phyloP scores from a whole-genome alignment of 352 stramenopile genomes.

The Phytophthora agathidicida region DNA sequence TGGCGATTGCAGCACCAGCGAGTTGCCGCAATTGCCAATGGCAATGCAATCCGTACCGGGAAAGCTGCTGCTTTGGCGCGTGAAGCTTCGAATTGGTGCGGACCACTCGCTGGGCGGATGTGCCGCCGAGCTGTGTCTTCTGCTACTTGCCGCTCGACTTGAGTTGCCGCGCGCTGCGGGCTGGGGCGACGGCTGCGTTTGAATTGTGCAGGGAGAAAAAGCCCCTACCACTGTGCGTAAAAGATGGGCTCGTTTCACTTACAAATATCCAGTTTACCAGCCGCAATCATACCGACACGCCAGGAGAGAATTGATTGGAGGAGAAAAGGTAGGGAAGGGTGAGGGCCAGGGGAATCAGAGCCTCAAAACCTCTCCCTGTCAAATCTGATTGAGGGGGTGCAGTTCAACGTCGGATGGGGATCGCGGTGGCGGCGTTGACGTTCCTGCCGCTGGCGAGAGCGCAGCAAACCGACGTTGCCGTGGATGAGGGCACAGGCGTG shows the following conservation, averaged over 20 bases:
- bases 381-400: conserved; percentile 23
- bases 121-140: conserved; percentile 13
- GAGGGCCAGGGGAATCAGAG: conserved; percentile 46
- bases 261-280: neutral
- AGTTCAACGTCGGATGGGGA: conserved; percentile 26
- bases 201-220: conserved; percentile 34
- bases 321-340: conserved; percentile 60
- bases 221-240: conserved; percentile 8
- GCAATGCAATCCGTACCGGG: conserved; percentile 28
- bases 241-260: neutral
- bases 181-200: conserved; percentile 13
- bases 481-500: conserved; percentile 7
- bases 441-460: neutral
- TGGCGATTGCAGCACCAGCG: neutral
- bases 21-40: too few relatives aligned
- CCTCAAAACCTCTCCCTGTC: conserved; percentile 15
- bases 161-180: conserved; percentile 23
- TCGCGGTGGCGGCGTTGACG: neutral
- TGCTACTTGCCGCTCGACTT: conserved; percentile 32
- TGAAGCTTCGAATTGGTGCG: neutral
- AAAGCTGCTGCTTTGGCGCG: conserved; percentile 3
- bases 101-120: neutral
- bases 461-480: neutral
- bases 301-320: conserved; percentile 47
- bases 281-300: conserved; percentile 15